Base-by-base conservation (phyloP, 768 basidiomycete genomes). In the Kwoniella pini region DNA sequence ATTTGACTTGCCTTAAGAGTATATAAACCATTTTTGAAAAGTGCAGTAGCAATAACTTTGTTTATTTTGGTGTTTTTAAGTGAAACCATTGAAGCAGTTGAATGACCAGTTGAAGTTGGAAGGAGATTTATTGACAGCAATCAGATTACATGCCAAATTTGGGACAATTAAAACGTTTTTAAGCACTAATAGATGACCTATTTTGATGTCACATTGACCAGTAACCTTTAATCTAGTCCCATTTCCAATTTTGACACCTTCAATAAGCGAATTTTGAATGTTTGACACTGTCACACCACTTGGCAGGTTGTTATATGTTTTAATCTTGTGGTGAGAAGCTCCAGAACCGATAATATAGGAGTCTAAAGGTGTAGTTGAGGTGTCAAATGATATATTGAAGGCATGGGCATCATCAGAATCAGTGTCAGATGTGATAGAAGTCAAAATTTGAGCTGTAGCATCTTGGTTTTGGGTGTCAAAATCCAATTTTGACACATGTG, bases 271-370 rank as follows among this genome's bases (percentile, higher is more conserved):
- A n/a, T n/a, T n/a, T n/a, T n/a, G n/a, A n/a, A n/a, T n/a, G n/a
- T n/a, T n/a, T n/a, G 11, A 2, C 13, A 19, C 15, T n/a, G 17
- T 15, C 19, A 15, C 40, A 28, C 15, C 44, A 2, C 22, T 56
- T 56, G 10, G 13, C 26, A 56, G n/a, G 28, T 30, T 56, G 42
- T 30, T 43, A 21, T 17, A 7, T 15, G 26, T 24, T 27, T 30
- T 19, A 44, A 60, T 42, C 60, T 55, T 62, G 28, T 62, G 60
- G 22, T 62, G 60, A n/a, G 54, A 49, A 0, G 60, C 60, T 21
- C 60, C 33, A 7, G 60, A 62, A 27, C 56, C 60, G 22, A 55
- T 56, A 22, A 56, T 62, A 21, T 49, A 62, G 24, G 5, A 17
- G n/a, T 55, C 40, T 36, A 15, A 36, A 36, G 7, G 33, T 7